Base-by-base conservation (phyloP, 257 asterid genomes). In the Nicotiana benthamiana region DNA sequence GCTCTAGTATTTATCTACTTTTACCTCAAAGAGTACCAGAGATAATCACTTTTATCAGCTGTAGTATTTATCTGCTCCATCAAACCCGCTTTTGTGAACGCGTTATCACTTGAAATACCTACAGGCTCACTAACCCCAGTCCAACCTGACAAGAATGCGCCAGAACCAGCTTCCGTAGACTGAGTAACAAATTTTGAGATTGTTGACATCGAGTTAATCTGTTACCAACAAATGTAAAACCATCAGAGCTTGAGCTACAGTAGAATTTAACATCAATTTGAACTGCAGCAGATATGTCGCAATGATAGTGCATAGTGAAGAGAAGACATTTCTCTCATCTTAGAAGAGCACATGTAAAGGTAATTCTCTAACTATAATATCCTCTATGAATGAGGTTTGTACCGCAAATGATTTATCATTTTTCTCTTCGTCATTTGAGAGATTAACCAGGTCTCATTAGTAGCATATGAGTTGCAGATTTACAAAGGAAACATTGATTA, bases 21-120 rank as follows among this genome's bases (percentile, higher is more conserved):
- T 17, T 90, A 95, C 98, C 98, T 91, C 77, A 77, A 13, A 24
- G 99, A 91, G 83, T 95, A 95, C 99, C 98, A 93, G 59, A 93
- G 87, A 80, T 91, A 90, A 82, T 93, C 98, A 80, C 97, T 95
- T 83, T 77, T 85, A 84, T 93, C 98, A 77, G 93, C 93, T 61
- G 98, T 92, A 0, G 96, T 95, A 80, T 90, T 93, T 84, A 95
- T 95, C 87, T 95, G 99, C 76, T 95, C 99, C 46, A 84, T 72
- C 51, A 95, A 80, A 54, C 95, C 98, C 48, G 8, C 63, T 82
- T 85, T 91, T 8, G 84, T 79, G 82, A 92, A 88, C 34, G 97
- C 90, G 54, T 52, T 85, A 22, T 84, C 57, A 80, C 94, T 93
- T 43, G 98, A 88, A 76, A 95, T 95, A 46, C 99, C 99, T 27